These are phyloP conservation scores for Globisporangium viniferum DNA, from an alignment of 352 stramenopile genomes.

Conservation along the genomic window DNA sequence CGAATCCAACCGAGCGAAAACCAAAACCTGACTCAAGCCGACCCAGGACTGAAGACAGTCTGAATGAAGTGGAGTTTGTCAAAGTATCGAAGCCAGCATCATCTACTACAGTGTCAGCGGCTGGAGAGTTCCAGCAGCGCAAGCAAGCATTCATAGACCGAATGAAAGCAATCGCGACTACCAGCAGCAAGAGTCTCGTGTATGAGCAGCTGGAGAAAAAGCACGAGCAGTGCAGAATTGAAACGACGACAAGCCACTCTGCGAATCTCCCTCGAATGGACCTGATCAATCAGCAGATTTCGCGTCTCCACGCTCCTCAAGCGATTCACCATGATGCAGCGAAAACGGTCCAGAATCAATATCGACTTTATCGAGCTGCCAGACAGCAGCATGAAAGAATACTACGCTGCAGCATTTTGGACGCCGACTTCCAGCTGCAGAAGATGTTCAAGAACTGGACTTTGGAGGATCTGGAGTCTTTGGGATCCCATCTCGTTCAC, in stretches of 20 bases:
- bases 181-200: constrained; percentile 66
- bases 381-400: not conserved
- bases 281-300: constrained; percentile 24
- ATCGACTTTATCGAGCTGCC: constrained; percentile 31
- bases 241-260: constrained; percentile 2
- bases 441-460: constrained; percentile 40
- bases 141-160: constrained; percentile 72
- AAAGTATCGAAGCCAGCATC: constrained; percentile 8
- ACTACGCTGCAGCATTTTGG: constrained; percentile 22
- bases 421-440: constrained; percentile 35
- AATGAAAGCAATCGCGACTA: constrained; percentile 67
- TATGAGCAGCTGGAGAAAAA: constrained; percentile 70
- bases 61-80: not conserved
- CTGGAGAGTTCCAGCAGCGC: constrained; percentile 61
- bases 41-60: not conserved
- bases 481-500: constrained; percentile 30
- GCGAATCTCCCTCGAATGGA: constrained; percentile 14
- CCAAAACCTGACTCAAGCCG: not conserved
- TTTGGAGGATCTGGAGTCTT: constrained; percentile 30
- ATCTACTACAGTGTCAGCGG: constrained; percentile 9
- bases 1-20: not conserved
- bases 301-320: constrained; percentile 30
- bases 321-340: constrained; percentile 44
- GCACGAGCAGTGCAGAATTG: constrained; percentile 24
- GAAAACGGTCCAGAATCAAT: constrained; percentile 38